These are phyloP conservation scores for Orbilia ellipsospora DNA, from an alignment of 2,329 filamentous ascomycete genomes.

Conservation along the genomic window DNA sequence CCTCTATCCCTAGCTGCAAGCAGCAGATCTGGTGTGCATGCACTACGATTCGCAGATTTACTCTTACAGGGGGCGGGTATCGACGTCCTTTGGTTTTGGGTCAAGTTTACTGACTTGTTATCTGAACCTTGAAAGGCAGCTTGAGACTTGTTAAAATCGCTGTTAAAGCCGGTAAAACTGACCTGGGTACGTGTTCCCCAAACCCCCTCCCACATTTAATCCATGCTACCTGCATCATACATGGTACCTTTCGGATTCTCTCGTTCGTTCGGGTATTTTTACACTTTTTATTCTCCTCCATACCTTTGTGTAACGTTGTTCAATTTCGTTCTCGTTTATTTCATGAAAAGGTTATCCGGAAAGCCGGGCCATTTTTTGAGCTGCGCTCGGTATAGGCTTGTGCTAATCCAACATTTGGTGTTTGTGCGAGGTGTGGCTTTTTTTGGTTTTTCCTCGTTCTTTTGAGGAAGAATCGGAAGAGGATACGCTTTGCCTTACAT, in stretches of 20 bases:
- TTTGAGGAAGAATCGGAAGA: slow-evolving; percentile 1
- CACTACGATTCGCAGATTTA: neutral
- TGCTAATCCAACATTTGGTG: slow-evolving; percentile 53
- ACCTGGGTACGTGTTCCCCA: slow-evolving; percentile 67
- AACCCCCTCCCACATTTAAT: slow-evolving; percentile 43
- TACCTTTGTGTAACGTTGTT: slow-evolving; percentile 20
- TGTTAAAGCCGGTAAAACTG: slow-evolving; percentile 73
- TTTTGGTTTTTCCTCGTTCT: slow-evolving; percentile 6
- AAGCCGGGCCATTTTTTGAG: slow-evolving; percentile 38
- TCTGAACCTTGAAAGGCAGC: slow-evolving; percentile 61
- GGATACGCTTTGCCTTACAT: neutral
- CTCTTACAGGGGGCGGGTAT: neutral
- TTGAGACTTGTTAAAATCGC: slow-evolving; percentile 73
- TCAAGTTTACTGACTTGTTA: slow-evolving; percentile 68
- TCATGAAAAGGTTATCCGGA: slow-evolving; percentile 35
- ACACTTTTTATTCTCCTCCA: neutral
- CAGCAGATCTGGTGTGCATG: neutral
- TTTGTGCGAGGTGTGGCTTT: slow-evolving; percentile 33
- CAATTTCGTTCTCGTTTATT: slow-evolving; percentile 19
- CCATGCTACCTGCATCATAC: slow-evolving; percentile 51
- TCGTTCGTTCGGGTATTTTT: slow-evolving; percentile 61
- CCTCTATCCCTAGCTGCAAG: neutral
- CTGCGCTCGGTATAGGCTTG: slow-evolving; percentile 53
- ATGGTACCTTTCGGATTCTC: slow-evolving; percentile 3
- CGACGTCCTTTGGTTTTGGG: neutral